A percentile compares a stretch with the other conserved stretches of the same genome.
phyloP scores from a whole-genome alignment of 495 filamentous ascomycete genomes.

The Talaromyces adpressus region DNA sequence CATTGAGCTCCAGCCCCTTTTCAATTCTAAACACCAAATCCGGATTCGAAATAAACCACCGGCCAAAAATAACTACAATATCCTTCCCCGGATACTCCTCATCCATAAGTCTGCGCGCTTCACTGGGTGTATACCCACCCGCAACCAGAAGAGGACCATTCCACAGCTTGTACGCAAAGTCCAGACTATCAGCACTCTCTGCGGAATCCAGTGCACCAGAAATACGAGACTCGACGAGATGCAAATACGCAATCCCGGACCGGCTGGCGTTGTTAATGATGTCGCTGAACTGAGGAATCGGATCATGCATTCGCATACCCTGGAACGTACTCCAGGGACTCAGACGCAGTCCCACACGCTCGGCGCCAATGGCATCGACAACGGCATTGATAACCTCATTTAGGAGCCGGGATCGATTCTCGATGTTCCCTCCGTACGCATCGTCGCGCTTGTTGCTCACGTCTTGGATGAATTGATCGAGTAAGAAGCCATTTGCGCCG shows the following conservation, averaged over 20 bases:
- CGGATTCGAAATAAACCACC: constrained; percentile 63
- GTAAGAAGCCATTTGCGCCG: constrained; percentile 65
- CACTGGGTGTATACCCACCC: constrained; percentile 46
- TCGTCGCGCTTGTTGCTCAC: constrained; percentile 56
- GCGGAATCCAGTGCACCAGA: constrained; percentile 38
- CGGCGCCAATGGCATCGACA: constrained; percentile 54
- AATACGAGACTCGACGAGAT: constrained; percentile 52
- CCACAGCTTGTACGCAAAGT: constrained; percentile 47
- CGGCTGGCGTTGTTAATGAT: constrained; percentile 43
- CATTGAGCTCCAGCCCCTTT: constrained; percentile 45
- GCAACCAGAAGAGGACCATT: constrained; percentile 50
- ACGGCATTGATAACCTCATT: constrained; percentile 59
- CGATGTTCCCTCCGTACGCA: constrained; percentile 63
- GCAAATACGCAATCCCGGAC: constrained; percentile 58
- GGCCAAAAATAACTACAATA: constrained; percentile 51
- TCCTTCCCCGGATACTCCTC: constrained; percentile 45
- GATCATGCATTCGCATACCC: constrained; percentile 61
- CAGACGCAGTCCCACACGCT: constrained; percentile 55
- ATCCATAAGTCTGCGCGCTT: constrained; percentile 46
- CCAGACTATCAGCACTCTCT: constrained; percentile 33
- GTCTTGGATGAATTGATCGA: constrained; percentile 69
- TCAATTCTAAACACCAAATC: constrained; percentile 60
- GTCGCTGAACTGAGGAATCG: constrained; percentile 57
- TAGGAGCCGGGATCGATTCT: constrained; percentile 60
- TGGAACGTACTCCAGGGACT: constrained; percentile 61